Percentiles rank a stretch among this genome's conserved stretches.
Evolutionary conservation across 148 eudicot species (phyloP).

Genomic region (Beta vulgaris): DNA sequence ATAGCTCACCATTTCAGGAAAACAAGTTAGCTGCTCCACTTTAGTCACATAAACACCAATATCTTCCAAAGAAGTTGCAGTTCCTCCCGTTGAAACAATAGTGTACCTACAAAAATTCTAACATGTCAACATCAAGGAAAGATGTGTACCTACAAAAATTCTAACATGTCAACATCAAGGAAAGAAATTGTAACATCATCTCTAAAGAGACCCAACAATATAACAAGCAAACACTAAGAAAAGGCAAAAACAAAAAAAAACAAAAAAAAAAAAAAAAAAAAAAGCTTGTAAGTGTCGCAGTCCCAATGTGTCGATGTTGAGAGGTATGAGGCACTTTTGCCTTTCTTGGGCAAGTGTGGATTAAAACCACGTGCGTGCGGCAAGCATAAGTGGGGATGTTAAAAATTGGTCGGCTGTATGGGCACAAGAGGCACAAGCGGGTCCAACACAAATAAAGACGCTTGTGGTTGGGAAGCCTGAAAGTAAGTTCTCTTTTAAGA

Average conservation of each 20-base stretch:
- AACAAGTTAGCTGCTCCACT: slow-evolving; percentile 80
- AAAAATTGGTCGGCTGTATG: too few relatives aligned
- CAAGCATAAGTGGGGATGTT: too few relatives aligned
- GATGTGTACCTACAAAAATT: too few relatives aligned
- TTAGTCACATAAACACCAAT: slow-evolving; percentile 80
- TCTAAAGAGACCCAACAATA: neutral
- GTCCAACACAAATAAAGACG: too few relatives aligned
- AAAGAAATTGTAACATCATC: neutral
- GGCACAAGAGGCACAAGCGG: too few relatives aligned
- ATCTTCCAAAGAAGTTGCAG: slow-evolving; percentile 75
- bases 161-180: neutral
- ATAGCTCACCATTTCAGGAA: slow-evolving; percentile 88
- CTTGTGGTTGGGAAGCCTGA: too few relatives aligned
- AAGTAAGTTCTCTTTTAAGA: too few relatives aligned
- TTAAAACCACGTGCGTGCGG: too few relatives aligned
- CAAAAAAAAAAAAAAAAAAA: neutral
- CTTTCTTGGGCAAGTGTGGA: too few relatives aligned
- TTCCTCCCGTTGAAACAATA: slow-evolving; percentile 96
- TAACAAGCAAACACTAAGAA: neutral
- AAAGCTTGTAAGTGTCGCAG: too few relatives aligned
- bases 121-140: neutral
- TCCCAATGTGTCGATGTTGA: too few relatives aligned
- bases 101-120: slow-evolving; percentile 44
- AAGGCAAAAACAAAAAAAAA: neutral
- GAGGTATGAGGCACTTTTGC: too few relatives aligned